Conservation (phyloP, 139 green algal species). For the Chlamydomonas sphaeroides region DNA sequence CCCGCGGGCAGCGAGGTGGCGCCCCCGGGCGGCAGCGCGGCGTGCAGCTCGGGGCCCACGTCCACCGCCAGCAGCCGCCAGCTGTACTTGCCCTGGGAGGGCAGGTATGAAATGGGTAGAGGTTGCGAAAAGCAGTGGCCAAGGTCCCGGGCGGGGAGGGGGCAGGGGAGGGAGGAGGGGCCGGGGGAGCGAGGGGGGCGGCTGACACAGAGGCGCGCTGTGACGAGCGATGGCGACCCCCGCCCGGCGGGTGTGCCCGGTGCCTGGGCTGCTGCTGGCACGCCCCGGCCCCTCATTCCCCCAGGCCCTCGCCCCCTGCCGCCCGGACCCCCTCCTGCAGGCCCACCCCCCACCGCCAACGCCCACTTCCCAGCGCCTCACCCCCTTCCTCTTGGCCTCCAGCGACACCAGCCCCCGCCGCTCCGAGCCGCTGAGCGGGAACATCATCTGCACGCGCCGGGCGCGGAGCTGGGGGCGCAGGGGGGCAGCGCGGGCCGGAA, state of each 20-base stretch:
- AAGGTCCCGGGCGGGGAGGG: not conserved
- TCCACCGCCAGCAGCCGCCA: constrained; percentile 67
- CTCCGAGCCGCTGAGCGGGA: constrained; percentile 74
- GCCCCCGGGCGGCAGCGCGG: constrained; percentile 31
- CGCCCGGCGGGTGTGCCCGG: too few relatives aligned
- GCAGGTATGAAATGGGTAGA: too few relatives aligned
- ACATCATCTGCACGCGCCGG: constrained; percentile 83
- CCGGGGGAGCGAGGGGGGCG: not conserved
- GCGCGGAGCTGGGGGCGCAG: constrained; percentile 46
- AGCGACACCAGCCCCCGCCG: constrained; percentile 78
- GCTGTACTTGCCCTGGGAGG: constrained; percentile 38
- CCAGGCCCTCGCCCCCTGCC: too few relatives aligned
- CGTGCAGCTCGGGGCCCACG: constrained; percentile 53
- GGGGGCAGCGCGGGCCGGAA: not conserved
- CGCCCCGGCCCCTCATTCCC: too few relatives aligned
- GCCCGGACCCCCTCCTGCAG: too few relatives aligned
- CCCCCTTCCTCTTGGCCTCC: constrained; percentile 80
- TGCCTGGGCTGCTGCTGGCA: too few relatives aligned
- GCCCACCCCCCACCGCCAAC: too few relatives aligned
- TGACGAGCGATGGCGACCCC: too few relatives aligned
- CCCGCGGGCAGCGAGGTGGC: constrained; percentile 3
- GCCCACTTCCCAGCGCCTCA: too few relatives aligned
- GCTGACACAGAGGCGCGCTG: too few relatives aligned
- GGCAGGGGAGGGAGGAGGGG: not conserved
- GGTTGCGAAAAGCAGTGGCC: too few relatives aligned